A percentile compares a stretch with the other conserved stretches of the same genome.
Evolutionary conservation across 2,329 filamentous ascomycete genomes (phyloP).

Genomic region (Tricladium varicosporioides): DNA sequence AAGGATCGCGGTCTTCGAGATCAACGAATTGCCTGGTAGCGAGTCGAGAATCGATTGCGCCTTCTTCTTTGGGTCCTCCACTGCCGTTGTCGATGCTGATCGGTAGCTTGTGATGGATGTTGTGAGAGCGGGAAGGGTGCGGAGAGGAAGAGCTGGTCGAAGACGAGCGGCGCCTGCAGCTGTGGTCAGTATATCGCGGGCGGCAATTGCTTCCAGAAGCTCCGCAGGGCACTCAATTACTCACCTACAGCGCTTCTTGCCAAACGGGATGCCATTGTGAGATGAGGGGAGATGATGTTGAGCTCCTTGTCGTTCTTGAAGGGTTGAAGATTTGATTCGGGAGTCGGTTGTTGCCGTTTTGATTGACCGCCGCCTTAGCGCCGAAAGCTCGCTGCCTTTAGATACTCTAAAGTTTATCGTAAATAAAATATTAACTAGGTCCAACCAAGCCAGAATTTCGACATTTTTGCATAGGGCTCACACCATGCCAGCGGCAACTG

Average conservation of each 20-base stretch:
- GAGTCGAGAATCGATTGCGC: constrained; percentile 93
- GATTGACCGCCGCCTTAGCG: constrained; percentile 3
- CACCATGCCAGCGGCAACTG: constrained; percentile 29
- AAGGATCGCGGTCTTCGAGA: constrained; percentile 96
- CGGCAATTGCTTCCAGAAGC: constrained; percentile 22
- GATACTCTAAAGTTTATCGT: background rate
- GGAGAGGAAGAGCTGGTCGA: constrained; percentile 76
- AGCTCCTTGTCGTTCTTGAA: constrained; percentile 31
- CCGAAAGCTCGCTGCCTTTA: background rate
- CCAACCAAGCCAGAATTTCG: constrained; percentile 6
- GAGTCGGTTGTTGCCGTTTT: constrained; percentile 21
- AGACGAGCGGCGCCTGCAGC: constrained; percentile 77
- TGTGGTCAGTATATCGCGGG: constrained; percentile 32
- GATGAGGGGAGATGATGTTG: constrained; percentile 54
- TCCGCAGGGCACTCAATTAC: constrained; percentile 40
- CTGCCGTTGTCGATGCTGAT: constrained; percentile 72
- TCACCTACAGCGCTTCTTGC: constrained; percentile 92
- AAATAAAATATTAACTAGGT: too few relatives aligned
- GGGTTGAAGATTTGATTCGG: constrained; percentile 26
- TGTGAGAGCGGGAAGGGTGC: constrained; percentile 72
- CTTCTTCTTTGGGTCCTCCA: constrained; percentile 93
- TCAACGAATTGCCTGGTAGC: constrained; percentile 84
- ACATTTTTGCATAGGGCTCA: constrained; percentile 1
- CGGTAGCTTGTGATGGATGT: constrained; percentile 64
- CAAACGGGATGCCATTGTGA: constrained; percentile 96